A percentile compares a stretch with the other conserved stretches of the same genome.
Evolutionary conservation across 768 basidiomycete genomes (phyloP).

Genomic region (Termitomyces sp.): DNA sequence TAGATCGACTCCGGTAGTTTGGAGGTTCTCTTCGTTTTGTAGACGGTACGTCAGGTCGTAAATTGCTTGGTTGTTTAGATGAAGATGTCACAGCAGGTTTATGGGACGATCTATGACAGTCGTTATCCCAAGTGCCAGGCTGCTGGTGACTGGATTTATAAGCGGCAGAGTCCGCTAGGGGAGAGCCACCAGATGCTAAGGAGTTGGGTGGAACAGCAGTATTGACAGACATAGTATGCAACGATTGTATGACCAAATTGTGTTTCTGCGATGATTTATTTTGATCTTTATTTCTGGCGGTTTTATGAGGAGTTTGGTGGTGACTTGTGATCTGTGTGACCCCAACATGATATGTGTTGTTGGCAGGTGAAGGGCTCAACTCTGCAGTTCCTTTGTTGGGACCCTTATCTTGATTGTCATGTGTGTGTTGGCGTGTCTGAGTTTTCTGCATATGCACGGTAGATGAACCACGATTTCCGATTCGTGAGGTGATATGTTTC

Average conservation of each 20-base stretch:
- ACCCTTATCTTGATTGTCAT: background rate
- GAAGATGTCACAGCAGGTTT: background rate
- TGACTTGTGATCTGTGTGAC: background rate
- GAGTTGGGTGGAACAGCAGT: background rate
- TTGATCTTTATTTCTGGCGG: constrained; percentile 1
- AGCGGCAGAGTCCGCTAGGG: background rate
- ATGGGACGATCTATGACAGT: background rate
- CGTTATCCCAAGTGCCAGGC: background rate
- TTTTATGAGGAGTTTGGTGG: background rate
- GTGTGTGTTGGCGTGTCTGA: background rate
- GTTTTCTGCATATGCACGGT: background rate
- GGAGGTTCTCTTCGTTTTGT: background rate
- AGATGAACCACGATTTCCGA: background rate
- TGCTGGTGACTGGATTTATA: background rate
- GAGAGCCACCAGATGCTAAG: background rate
- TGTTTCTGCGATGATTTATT: constrained; percentile 2
- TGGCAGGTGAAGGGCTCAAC: background rate
- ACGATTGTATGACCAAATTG: background rate
- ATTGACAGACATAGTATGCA: background rate
- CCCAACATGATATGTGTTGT: background rate
- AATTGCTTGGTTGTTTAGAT: background rate
- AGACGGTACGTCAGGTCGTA: background rate
- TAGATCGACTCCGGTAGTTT: background rate
- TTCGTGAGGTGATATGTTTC: background rate
- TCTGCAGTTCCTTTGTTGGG: background rate